Evolutionary conservation across 1,284 basidiomycete genomes (phyloP).

Genomic region (Rhizopogon parksii): DNA sequence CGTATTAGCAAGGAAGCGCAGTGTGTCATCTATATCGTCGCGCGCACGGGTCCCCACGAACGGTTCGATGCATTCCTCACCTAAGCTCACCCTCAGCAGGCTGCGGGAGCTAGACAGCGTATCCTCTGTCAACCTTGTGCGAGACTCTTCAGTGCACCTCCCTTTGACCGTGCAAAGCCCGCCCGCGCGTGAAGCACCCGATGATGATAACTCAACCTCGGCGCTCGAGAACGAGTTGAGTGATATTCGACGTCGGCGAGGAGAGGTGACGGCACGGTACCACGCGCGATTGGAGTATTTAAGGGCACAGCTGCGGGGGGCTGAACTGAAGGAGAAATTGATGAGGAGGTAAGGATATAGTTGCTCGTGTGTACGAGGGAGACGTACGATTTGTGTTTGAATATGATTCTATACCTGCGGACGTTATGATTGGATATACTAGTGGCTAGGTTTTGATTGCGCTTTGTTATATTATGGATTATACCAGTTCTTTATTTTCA

Average conservation of each 20-base stretch:
- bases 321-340: constrained; percentile 67
- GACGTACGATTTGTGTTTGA: not conserved
- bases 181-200: constrained; percentile 21
- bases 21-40: constrained; percentile 42
- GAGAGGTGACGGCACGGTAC: constrained; percentile 59
- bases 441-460: not conserved
- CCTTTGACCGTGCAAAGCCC: constrained; percentile 45
- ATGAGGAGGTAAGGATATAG: constrained; percentile 39
- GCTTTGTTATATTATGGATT: not conserved
- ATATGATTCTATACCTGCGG: constrained; percentile 2
- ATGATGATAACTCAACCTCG: constrained; percentile 27
- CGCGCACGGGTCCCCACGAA: constrained; percentile 22
- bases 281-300: constrained; percentile 62
- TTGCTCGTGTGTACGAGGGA: not conserved
- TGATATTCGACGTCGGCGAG: constrained; percentile 55
- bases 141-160: constrained; percentile 38
- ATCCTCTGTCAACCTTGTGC: constrained; percentile 40
- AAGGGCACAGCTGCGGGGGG: constrained; percentile 63
- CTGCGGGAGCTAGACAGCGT: constrained; percentile 32
- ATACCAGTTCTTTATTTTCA: not conserved
- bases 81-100: constrained; percentile 17
- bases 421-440: not conserved
- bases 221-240: constrained; percentile 39
- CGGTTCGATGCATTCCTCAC: constrained; percentile 12
- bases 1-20: constrained; percentile 37